phyloP scores from a whole-genome alignment of 441 rosid genomes.

The Corymbia citriodora region DNA sequence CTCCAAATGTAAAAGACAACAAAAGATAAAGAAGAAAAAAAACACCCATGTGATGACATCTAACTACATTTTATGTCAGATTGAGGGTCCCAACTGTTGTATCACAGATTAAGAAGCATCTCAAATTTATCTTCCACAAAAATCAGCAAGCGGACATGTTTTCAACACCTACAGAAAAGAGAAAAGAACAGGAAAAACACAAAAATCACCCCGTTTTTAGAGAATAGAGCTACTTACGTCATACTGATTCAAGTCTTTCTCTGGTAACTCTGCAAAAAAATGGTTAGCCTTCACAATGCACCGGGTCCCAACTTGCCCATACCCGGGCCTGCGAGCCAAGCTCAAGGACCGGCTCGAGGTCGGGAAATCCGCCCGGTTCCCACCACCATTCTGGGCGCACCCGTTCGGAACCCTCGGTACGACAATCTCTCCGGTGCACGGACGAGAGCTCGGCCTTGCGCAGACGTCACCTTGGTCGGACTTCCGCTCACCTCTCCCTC shows the following conservation, averaged over 20 bases:
- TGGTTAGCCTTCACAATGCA: conserved; percentile 98
- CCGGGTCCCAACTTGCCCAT: conserved; percentile 78
- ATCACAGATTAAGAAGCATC: neutral
- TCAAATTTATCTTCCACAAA: neutral
- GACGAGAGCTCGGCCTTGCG: conserved; percentile 92
- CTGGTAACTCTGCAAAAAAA: conserved; percentile 86
- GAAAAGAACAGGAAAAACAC: neutral
- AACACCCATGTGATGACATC: neutral
- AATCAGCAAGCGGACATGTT: neutral
- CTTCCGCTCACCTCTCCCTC: conserved; percentile 93
- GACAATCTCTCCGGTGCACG: conserved; percentile 54
- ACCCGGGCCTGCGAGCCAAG: conserved; percentile 86
- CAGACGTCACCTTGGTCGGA: conserved; percentile 82
- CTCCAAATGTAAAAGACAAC: neutral
- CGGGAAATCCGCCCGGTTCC: conserved; percentile 49
- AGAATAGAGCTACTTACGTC: conserved; percentile 51
- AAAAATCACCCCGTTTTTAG: conserved; percentile 1
- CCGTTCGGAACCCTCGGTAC: conserved; percentile 22
- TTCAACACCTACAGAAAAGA: neutral
- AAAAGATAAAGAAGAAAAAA: neutral
- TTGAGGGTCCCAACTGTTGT: neutral
- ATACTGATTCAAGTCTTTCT: conserved; percentile 88
- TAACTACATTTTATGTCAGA: neutral
- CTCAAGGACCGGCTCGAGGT: conserved; percentile 65
- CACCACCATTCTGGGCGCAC: conserved; percentile 22